Evolutionary conservation across 179 eudicot species (phyloP).

Genomic region (Spinacia oleracea): DNA sequence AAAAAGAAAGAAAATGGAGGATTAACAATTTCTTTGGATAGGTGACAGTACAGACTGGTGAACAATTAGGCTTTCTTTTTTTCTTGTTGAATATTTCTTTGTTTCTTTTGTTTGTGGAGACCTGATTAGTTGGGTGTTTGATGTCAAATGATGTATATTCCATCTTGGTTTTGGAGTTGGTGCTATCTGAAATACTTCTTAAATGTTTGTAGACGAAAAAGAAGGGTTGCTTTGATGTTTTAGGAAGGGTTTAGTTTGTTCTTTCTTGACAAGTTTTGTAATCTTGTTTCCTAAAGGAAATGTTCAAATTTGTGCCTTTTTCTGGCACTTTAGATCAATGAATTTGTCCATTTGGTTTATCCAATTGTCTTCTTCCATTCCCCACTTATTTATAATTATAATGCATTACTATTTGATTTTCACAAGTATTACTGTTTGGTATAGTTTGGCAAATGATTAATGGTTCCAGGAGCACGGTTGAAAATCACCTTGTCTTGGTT

Average conservation of each 20-base stretch:
- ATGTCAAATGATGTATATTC: slow-evolving; percentile 37
- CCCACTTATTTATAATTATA: background rate
- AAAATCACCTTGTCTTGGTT: background rate
- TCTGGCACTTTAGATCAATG: slow-evolving; percentile 28
- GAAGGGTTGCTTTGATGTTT: background rate
- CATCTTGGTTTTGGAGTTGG: slow-evolving; percentile 28
- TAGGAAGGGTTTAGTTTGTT: slow-evolving; percentile 24
- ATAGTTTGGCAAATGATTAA: background rate
- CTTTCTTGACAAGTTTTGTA: slow-evolving; percentile 33
- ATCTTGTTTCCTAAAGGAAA: slow-evolving; percentile 23
- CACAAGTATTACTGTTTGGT: background rate
- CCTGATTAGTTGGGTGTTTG: slow-evolving; percentile 28
- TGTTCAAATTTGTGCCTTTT: slow-evolving; percentile 37
- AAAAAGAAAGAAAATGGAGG: background rate
- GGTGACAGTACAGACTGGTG: slow-evolving; percentile 36
- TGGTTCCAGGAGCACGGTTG: background rate
- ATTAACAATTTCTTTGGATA: slow-evolving; percentile 29
- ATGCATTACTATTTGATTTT: background rate
- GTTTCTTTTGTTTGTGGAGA: slow-evolving; percentile 23
- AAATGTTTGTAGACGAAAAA: slow-evolving; percentile 8
- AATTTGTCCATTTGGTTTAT: slow-evolving; percentile 22
- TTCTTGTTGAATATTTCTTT: background rate
- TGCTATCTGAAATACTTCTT: slow-evolving; percentile 22
- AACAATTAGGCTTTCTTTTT: slow-evolving; percentile 29
- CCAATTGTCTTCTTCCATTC: background rate